Evolutionary conservation across 176 grass and related monocot species (phyloP), one percentile per base, ranked within the genome.

Genomic region (Hsuehochloa calcarea): DNA sequence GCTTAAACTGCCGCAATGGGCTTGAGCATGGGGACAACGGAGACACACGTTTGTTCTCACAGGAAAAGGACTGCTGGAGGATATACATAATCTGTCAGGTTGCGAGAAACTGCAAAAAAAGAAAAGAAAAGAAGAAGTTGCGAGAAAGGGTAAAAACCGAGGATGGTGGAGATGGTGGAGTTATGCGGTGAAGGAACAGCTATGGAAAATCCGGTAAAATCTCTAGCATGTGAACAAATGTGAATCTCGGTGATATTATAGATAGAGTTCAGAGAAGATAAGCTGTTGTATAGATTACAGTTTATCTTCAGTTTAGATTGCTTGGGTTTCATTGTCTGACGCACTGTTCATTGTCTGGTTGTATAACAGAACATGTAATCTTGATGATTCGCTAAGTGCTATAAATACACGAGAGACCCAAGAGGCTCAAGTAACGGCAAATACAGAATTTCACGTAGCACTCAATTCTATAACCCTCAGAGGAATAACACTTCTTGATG

Each of bases 21-120:
- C 96, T 94, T 40, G 96, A 93, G 65, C 91, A 89, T 29, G 96
- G 96, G 2, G 96, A 95, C 60, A 98, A 91, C 0, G 96, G 96
- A 92, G 68, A 70, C 93, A 98, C 88, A 93, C 58, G 62, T 94
- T 95, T 83, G 80, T 56, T 93, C 93, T 89, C 85, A 77, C 64
- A 56, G 79, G 87, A 71, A 78, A 68, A 38, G 82, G 75, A 83
- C 85, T 84, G 84, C 72, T 92, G 80, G 46, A 83, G 23, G 17
- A 68, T 60, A 86, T 41, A 47, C 15, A n/a, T 71, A 46, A 74
- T 46, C 35, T 27, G 75, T 86, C 39, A 94, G 40, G 79, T 61
- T 73, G 61, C 40, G 29, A 5, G 43, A 75, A 74, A 38, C 9
- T 8, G 29, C 63, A 29, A 39, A 80, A 67, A 25, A n/a, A n/a